These are phyloP conservation scores for Capsicum pubescens DNA, from an alignment of 257 asterid species.

Conservation along the genomic window DNA sequence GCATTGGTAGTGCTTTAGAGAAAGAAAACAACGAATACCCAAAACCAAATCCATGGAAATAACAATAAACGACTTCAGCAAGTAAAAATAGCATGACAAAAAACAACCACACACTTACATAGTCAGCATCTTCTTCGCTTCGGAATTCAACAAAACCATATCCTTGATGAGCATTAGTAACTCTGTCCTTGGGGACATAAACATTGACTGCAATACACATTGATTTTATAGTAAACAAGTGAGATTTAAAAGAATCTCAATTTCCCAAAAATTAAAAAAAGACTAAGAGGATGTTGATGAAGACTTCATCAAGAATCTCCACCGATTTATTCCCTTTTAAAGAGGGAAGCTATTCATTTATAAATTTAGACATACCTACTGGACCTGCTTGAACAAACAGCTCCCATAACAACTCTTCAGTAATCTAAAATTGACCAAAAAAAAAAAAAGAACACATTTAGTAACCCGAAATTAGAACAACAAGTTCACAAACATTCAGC, in stretches of 20 bases:
- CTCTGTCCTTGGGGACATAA: slow-evolving; percentile 97
- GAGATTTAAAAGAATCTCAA: background rate
- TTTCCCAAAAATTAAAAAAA: slow-evolving; percentile 10
- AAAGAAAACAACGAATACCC: background rate
- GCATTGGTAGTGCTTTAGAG: slow-evolving; percentile 33
- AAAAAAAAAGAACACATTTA: slow-evolving; percentile 35
- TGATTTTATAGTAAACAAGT: background rate
- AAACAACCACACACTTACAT: slow-evolving; percentile 59
- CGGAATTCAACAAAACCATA: slow-evolving; percentile 96
- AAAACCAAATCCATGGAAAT: background rate
- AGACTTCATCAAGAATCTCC: background rate
- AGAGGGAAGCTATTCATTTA: background rate
- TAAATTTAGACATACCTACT: slow-evolving; percentile 62
- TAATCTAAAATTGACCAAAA: slow-evolving; percentile 50
- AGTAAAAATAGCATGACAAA: slow-evolving; percentile 22
- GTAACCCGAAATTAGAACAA: slow-evolving; percentile 27
- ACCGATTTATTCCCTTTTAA: background rate
- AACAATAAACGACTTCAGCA: background rate
- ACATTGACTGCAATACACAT: slow-evolving; percentile 68
- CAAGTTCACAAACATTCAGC: background rate
- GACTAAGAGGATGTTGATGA: slow-evolving; percentile 7
- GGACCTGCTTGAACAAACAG: slow-evolving; percentile 97
- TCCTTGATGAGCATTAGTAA: slow-evolving; percentile 92
- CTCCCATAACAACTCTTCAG: slow-evolving; percentile 95
- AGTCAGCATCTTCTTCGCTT: slow-evolving; percentile 98